Percentiles rank a stretch among this genome's conserved stretches.
These are phyloP conservation scores for Pythium dissimile DNA, from an alignment of 352 stramenopile species.

Conservation along the genomic window DNA sequence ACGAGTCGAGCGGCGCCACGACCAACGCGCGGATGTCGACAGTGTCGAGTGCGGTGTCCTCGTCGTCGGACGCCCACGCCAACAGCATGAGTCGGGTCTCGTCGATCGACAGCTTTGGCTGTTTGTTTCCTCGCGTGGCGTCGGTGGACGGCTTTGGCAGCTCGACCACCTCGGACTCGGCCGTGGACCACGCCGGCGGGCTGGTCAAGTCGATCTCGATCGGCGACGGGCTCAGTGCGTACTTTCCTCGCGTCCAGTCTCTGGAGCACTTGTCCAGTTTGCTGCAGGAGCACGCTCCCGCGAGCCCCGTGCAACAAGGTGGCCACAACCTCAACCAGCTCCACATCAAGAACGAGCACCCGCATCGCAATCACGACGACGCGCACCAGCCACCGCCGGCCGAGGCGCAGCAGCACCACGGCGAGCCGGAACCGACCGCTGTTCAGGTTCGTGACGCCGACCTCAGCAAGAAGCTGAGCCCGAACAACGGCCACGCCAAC, in stretches of 20 bases:
- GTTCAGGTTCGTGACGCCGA: conserved; percentile 22
- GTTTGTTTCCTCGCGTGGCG: conserved; percentile 74
- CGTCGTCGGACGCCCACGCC: neutral
- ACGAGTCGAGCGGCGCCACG: neutral
- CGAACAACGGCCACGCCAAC: conserved; percentile 12
- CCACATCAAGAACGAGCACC: conserved; percentile 7
- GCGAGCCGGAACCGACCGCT: conserved; percentile 1
- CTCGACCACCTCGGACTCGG: conserved; percentile 17
- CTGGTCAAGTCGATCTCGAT: conserved; percentile 64
- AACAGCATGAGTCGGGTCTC: conserved; percentile 55
- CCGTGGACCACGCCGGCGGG: conserved; percentile 7
- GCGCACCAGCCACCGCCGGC: no score
- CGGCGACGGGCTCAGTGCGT: conserved; percentile 58
- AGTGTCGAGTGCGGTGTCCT: neutral
- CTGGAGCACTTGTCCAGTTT: conserved; percentile 72
- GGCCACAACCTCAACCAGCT: neutral
- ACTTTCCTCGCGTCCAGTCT: conserved; percentile 77
- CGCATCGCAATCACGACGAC: neutral
- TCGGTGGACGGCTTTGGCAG: conserved; percentile 76
- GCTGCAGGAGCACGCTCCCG: conserved; percentile 56
- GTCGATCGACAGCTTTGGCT: conserved; percentile 84
- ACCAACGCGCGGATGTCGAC: neutral
- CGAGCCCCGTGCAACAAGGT: conserved; percentile 29
- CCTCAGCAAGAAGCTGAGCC: conserved; percentile 38
- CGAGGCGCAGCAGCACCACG: neutral